Conservation (phyloP, 2,329 filamentous ascomycete genomes). For the Colletotrichum incanum region DNA sequence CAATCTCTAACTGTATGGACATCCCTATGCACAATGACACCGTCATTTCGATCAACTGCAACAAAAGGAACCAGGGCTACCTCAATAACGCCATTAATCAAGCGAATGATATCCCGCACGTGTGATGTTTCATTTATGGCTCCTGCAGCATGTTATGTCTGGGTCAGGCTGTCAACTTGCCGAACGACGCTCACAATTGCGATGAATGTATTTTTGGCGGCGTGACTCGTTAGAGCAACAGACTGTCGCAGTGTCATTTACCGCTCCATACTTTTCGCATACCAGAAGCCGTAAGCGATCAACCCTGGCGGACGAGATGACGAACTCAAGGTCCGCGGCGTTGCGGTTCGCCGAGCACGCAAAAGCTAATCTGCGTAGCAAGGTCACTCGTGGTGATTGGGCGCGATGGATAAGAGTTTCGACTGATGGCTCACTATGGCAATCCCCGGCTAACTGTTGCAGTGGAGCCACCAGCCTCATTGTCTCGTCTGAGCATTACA, state of each 20-base stretch:
- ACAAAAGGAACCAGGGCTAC: too few species aligned
- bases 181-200: neutral
- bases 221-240: neutral
- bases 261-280: neutral
- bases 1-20: too few species aligned
- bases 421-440: too few species aligned
- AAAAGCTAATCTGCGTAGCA: neutral
- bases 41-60: too few species aligned
- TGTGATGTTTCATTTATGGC: neutral
- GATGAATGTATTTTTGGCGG: neutral
- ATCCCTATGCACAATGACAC: too few species aligned
- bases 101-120: neutral
- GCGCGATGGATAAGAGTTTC: too few species aligned
- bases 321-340: neutral
- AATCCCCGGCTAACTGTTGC: too few species aligned
- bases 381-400: neutral
- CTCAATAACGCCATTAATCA: too few species aligned
- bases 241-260: neutral
- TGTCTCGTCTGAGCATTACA: too few species aligned
- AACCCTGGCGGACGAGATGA: neutral
- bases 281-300: neutral
- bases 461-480: too few species aligned
- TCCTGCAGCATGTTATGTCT: neutral
- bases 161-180: neutral
- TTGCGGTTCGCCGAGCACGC: neutral